A percentile compares a stretch with the other conserved stretches of the same genome.
Evolutionary conservation across 768 basidiomycete species (phyloP).

Genomic region (Pisolithus albus): DNA sequence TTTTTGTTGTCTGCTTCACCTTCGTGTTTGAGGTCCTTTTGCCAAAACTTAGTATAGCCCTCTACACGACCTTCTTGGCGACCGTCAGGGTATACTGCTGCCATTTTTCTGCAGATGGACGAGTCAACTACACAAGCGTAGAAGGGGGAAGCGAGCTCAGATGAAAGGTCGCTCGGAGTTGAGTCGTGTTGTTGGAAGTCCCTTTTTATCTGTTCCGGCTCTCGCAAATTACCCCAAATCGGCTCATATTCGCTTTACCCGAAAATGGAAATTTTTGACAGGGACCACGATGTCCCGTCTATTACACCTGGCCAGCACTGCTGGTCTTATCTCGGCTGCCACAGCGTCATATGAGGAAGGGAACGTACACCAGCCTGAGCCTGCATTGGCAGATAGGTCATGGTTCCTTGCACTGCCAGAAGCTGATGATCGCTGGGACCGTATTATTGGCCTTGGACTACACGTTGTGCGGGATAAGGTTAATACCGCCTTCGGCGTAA

Average conservation of each 20-base stretch:
- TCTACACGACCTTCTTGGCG: slow-evolving; percentile 64
- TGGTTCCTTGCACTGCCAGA: too few relatives aligned
- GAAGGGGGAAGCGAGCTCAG: background rate
- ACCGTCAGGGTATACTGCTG: slow-evolving; percentile 41
- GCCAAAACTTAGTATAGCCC: slow-evolving; percentile 90
- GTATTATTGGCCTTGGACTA: too few relatives aligned
- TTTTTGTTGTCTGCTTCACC: slow-evolving; percentile 55
- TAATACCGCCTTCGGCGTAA: too few relatives aligned
- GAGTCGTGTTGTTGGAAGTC: background rate
- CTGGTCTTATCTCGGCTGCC: too few relatives aligned
- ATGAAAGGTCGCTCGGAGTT: background rate
- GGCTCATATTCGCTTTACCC: background rate
- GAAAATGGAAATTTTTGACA: background rate
- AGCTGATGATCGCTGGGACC: too few relatives aligned
- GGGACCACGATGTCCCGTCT: too few relatives aligned
- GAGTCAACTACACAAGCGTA: background rate
- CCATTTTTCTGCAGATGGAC: background rate
- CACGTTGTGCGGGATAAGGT: too few relatives aligned
- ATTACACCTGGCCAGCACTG: too few relatives aligned
- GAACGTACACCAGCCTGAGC: too few relatives aligned
- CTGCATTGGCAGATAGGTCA: too few relatives aligned
- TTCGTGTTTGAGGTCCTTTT: slow-evolving; percentile 73
- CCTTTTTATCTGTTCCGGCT: background rate
- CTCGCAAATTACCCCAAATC: background rate
- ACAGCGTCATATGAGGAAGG: too few relatives aligned